Evolutionary conservation across 768 basidiomycete species (phyloP), one percentile per base, ranked within the genome.

Genomic region (Cystobasidium onofrii): DNA sequence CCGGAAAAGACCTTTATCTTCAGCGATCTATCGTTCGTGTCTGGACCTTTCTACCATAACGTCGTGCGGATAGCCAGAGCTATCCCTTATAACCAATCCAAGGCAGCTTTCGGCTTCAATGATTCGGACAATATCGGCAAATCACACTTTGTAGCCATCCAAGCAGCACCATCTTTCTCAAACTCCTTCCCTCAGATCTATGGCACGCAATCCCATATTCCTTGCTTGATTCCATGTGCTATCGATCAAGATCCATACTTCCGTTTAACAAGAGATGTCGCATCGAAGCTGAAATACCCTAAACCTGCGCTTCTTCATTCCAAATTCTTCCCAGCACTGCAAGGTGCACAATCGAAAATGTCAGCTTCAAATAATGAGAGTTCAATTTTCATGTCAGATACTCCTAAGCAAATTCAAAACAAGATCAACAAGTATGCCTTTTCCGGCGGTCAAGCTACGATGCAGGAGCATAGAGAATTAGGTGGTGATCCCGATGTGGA

Each of bases 51-150:
- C 84, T 99, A 98, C 83, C 86, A 87, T 78, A 98, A 98, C 79
- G 87, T 97, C 25, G 90, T 92, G 74, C 90, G 88, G 80, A 90
- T 98, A 70, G 92, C 95, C 13, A 86, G 92, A 33, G 89, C 91
- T 78, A 92, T 98, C 77, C 93, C 94, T 0, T 89, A 90, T 79
- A 94, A 88, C 78, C 92, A 97, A 81, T 89, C 90, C 9, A 93
- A 90, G 81, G 92, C 91, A 10, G 92, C 94, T 0, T 99, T 99
- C 79, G 96, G 96, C 1, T 99, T 99, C 84, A 88, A 84, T 75
- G 95, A 98, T 78, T 93, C 93, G 27, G 96, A 98, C 82, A 98
- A 97, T 82, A 92, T 98, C 76, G 96, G 96, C 75, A 98, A 97
- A 83, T 87, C 91, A 74, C 94, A 97, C 83, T 99, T 99, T 81